These are phyloP conservation scores for Xylariaceae sp. DNA, from an alignment of 2,329 filamentous ascomycete genomes.

Conservation along the genomic window DNA sequence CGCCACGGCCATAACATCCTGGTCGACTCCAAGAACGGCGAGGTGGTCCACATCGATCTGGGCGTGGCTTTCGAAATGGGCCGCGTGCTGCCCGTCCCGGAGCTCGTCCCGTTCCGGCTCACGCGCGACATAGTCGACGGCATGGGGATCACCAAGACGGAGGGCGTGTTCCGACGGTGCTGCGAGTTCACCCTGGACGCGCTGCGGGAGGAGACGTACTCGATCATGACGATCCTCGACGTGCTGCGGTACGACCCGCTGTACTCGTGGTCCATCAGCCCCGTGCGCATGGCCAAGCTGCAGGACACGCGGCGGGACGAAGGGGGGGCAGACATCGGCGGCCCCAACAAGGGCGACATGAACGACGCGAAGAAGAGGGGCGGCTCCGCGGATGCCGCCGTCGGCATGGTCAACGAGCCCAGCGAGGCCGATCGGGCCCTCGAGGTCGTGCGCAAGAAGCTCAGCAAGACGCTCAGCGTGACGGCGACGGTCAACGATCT, in stretches of 20 bases:
- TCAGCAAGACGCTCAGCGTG: conserved; percentile 91
- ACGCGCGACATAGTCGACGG: conserved; percentile 95
- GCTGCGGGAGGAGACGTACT: conserved; percentile 90
- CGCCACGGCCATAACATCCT: conserved; percentile 97
- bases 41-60: conserved; percentile 95
- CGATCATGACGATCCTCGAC: conserved; percentile 98
- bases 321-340: conserved; percentile 31
- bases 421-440: conserved; percentile 88
- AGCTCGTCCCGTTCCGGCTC: conserved; percentile 92
- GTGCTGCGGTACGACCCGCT: conserved; percentile 97
- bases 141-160: conserved; percentile 93
- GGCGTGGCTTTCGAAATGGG: conserved; percentile 97
- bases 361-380: conserved; percentile 46
- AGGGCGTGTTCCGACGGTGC: conserved; percentile 95
- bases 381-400: conserved; percentile 31
- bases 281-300: conserved; percentile 64
- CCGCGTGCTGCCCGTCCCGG: conserved; percentile 90
- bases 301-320: conserved; percentile 62
- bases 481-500: conserved; percentile 95
- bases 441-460: conserved; percentile 92
- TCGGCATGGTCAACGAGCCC: conserved; percentile 54
- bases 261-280: conserved; percentile 91
- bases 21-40: conserved; percentile 84
- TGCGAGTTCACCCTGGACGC: conserved; percentile 97
- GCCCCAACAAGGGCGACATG: conserved; percentile 38